Evolutionary conservation across 805 yeast species (phyloP), one percentile per base, ranked within the genome.

Genomic region (Maudiozyma pseudohumilis): DNA sequence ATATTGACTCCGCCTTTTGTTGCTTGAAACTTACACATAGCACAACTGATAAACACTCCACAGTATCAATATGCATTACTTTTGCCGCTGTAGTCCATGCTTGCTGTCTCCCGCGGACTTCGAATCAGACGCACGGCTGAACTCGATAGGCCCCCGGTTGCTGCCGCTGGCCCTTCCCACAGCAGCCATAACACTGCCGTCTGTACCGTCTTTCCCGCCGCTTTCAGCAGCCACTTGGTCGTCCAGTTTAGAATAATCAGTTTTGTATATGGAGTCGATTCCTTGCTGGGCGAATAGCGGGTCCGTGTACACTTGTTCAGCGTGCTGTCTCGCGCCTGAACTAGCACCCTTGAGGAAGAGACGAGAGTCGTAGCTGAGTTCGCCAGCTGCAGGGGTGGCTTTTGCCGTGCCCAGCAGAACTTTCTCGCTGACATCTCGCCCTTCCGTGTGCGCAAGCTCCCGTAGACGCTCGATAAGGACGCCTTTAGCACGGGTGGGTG

Each of bases 251-350:
- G 44, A 44, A 12, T 56, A 39, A 26, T 67, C 54, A 1, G 70
- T 66, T 41, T 72, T 61, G 48, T 75, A 77, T 11, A 76, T 64
- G 36, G 63, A 66, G 32, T 66, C 65, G 6, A 74, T 57, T 4
- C 70, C 74, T 38, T 69, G 72, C 38, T 72, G 75, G 3, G 65
- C 70, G 27, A 78, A 79, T 19, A 80, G 53, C 1, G 85, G 77
- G 35, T 55, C 65, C 43, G 75, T 80, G 47, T 79, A 80, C 3
- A 75, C 59, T 47, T 70, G 75, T 35, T 69, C 77, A 20, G 65
- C 72, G 23, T 50, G 49, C 4, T 48, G 46, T n/a, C 46, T 38
- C 1, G 64, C 53, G 29, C 46, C 40, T 1, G 64, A 51, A 27
- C 65, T 65, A 2, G 72, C 58, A 2, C 71, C 71, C 21, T 65